phyloP scores from a whole-genome alignment of 257 asterid genomes.

The Handroanthus guayacan region DNA sequence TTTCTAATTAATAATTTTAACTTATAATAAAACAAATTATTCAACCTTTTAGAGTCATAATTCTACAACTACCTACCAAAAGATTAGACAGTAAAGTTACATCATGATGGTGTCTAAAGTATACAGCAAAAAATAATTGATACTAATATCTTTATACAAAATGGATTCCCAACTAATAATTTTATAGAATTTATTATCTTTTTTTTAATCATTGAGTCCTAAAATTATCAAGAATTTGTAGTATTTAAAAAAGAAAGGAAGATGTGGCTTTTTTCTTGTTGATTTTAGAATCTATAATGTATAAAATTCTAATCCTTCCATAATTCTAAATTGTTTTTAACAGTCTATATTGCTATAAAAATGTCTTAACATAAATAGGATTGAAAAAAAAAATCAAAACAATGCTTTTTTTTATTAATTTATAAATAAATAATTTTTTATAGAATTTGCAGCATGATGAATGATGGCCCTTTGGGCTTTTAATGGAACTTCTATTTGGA shows the following conservation, averaged over 20 bases:
- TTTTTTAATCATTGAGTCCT: background rate
- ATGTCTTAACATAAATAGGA: background rate
- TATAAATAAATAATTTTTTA: too few species aligned
- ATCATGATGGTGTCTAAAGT: constrained; percentile 35
- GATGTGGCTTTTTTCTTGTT: background rate
- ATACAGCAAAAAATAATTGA: background rate
- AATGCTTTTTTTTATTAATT: too few species aligned
- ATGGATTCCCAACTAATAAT: background rate
- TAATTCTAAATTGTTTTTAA: background rate
- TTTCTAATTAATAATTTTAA: constrained; percentile 5
- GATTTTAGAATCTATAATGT: background rate
- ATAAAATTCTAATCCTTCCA: too few species aligned
- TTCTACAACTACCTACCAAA: constrained; percentile 35
- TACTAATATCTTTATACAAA: background rate
- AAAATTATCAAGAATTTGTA: background rate
- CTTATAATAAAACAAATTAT: constrained; percentile 9
- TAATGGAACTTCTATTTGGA: too few species aligned
- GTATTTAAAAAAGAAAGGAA: background rate
- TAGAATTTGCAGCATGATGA: too few species aligned
- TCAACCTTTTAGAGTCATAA: constrained; percentile 37
- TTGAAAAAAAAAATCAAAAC: background rate
- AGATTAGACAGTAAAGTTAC: constrained; percentile 34
- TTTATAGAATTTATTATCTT: background rate
- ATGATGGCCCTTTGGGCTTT: too few species aligned
- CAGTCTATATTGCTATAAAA: background rate